These are phyloP conservation scores for Castanospermum australe DNA, from an alignment of 306 rosid species.

Conservation along the genomic window DNA sequence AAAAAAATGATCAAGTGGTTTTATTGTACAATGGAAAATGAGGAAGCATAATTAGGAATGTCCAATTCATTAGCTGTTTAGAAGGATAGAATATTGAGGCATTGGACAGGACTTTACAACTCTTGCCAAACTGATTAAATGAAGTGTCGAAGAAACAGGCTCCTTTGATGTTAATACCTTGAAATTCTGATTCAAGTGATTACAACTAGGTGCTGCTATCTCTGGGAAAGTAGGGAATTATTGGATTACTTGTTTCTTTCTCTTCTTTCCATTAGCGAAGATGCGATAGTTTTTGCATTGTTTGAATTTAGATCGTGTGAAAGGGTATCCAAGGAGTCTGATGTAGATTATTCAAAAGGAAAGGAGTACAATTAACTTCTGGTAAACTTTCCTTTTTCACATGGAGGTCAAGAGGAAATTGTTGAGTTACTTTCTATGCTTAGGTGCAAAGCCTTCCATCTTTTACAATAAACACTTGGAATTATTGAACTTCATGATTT, in stretches of 20 bases:
- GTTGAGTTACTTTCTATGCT: background rate
- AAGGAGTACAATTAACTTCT: background rate
- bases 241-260: background rate
- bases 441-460: background rate
- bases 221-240: background rate
- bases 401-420: background rate
- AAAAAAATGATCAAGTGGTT: background rate
- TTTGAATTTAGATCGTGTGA: background rate
- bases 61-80: background rate
- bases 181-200: background rate
- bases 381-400: background rate
- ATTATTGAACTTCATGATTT: background rate
- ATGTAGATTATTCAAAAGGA: background rate
- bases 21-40: background rate
- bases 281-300: background rate
- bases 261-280: background rate
- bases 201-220: background rate
- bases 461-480: background rate
- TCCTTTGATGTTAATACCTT: background rate
- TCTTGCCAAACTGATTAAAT: background rate
- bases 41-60: background rate
- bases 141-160: background rate
- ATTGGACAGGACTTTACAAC: background rate
- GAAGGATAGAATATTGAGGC: background rate
- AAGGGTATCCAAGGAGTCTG: background rate